phyloP scores from a whole-genome alignment of 2,329 filamentous ascomycete genomes.

The Septoria linicola region DNA sequence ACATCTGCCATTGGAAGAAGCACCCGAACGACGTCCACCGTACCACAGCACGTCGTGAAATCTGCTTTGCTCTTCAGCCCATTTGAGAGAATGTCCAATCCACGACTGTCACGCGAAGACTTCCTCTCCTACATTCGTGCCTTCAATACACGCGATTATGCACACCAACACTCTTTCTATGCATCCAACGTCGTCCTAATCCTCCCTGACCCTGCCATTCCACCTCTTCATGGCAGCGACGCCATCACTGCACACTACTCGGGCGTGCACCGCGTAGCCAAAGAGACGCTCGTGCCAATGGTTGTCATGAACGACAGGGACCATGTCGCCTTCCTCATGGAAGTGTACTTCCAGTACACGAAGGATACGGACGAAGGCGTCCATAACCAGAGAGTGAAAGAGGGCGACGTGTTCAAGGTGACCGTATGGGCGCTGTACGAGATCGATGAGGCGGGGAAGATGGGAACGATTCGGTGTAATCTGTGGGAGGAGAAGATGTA shows the following conservation, averaged over 20 bases:
- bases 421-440: slow-evolving; percentile 18
- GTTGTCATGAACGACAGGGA: slow-evolving; percentile 15
- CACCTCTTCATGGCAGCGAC: slow-evolving; percentile 2
- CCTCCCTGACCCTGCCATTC: slow-evolving; percentile 10
- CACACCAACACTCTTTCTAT: slow-evolving; percentile 16
- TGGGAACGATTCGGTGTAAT: slow-evolving; percentile 16
- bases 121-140: slow-evolving; percentile 13
- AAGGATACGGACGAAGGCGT: slow-evolving; percentile 14
- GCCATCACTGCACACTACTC: slow-evolving; percentile 15
- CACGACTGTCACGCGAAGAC: slow-evolving; percentile 5
- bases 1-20: no score
- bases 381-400: slow-evolving; percentile 11
- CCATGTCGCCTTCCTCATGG: slow-evolving; percentile 17
- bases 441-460: slow-evolving; percentile 16
- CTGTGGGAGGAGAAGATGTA: slow-evolving; percentile 18
- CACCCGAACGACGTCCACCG: no score
- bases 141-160: slow-evolving; percentile 19
- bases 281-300: slow-evolving; percentile 14
- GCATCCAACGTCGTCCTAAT: slow-evolving; percentile 11
- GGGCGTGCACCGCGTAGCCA: slow-evolving; percentile 12
- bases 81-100: neutral
- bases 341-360: slow-evolving; percentile 13
- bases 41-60: no score
- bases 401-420: slow-evolving; percentile 18
- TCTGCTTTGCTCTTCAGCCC: no score